Conservation (phyloP, 73 alveolate species). For the Urostyla sp. region DNA sequence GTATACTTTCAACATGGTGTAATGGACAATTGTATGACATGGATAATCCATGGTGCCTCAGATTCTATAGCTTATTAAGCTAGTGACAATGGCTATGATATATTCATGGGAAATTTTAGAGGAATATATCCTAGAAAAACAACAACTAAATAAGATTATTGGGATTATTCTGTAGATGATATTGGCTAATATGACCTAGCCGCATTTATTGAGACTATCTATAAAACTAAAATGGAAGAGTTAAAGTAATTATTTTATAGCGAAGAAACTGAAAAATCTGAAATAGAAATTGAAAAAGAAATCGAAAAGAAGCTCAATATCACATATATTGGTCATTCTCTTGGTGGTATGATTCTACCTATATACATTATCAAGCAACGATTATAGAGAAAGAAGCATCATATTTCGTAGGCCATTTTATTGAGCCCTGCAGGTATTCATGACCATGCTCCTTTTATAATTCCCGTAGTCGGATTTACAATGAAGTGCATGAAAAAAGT, state of each 20-base stretch:
- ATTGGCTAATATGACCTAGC: slow-evolving; percentile 32
- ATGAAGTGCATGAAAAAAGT: slow-evolving; percentile 13
- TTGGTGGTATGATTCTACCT: slow-evolving; percentile 50
- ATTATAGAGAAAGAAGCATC: slow-evolving; percentile 9
- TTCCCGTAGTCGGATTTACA: slow-evolving; percentile 21
- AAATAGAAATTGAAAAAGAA: slow-evolving; percentile 10
- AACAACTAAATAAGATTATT: slow-evolving; percentile 33
- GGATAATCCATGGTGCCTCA: slow-evolving; percentile 59
- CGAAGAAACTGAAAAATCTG: neutral
- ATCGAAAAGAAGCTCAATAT: slow-evolving; percentile 23
- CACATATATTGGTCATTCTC: slow-evolving; percentile 47
- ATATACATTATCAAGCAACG: slow-evolving; percentile 25
- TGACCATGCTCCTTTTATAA: slow-evolving; percentile 4
- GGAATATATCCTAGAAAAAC: slow-evolving; percentile 57
- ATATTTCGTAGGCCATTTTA: slow-evolving; percentile 16
- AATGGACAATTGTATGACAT: slow-evolving; percentile 42
- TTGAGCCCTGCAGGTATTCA: slow-evolving; percentile 61
- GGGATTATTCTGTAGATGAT: slow-evolving; percentile 54
- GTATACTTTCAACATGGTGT: slow-evolving; percentile 62
- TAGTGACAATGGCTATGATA: slow-evolving; percentile 51
- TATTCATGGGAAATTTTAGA: slow-evolving; percentile 60
- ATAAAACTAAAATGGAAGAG: slow-evolving; percentile 11
- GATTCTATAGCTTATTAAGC: slow-evolving; percentile 51
- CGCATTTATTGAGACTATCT: slow-evolving; percentile 40
- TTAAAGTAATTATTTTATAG: neutral